phyloP scores from a whole-genome alignment of 1,139 yeast genomes.

The Suhomyces anneliseae region DNA sequence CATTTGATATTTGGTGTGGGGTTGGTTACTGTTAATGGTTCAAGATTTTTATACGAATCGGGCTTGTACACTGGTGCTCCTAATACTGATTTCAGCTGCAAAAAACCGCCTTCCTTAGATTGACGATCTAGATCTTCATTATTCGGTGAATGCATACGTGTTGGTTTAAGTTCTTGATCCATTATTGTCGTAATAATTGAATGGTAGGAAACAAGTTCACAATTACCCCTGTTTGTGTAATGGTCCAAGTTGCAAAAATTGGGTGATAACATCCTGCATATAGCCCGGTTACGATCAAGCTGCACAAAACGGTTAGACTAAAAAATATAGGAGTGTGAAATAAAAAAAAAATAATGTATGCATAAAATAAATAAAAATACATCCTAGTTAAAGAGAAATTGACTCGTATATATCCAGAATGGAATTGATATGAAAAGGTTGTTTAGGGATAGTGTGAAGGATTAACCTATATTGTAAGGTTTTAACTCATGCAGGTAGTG shows the following conservation, averaged over 20 bases:
- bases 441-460: no score
- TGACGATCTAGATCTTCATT: not conserved
- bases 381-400: no score
- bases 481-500: no score
- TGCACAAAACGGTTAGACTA: slow-evolving; percentile 6
- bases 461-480: no score
- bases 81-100: not conserved
- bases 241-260: slow-evolving; percentile 4
- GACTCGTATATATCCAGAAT: no score
- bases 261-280: slow-evolving; percentile 1
- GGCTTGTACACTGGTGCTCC: not conserved
- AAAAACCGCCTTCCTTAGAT: not conserved
- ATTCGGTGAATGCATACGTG: not conserved
- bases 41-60: not conserved
- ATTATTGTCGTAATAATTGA: not conserved
- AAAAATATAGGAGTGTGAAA: slow-evolving; percentile 4
- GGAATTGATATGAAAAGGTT: no score
- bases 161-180: not conserved
- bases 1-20: not conserved
- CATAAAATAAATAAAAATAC: not conserved
- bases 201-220: not conserved
- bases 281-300: slow-evolving; percentile 3
- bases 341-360: slow-evolving; percentile 4
- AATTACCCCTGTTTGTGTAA: not conserved
- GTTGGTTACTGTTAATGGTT: not conserved